Conservation (phyloP, 495 filamentous ascomycete genomes). For the Podospora didyma region DNA sequence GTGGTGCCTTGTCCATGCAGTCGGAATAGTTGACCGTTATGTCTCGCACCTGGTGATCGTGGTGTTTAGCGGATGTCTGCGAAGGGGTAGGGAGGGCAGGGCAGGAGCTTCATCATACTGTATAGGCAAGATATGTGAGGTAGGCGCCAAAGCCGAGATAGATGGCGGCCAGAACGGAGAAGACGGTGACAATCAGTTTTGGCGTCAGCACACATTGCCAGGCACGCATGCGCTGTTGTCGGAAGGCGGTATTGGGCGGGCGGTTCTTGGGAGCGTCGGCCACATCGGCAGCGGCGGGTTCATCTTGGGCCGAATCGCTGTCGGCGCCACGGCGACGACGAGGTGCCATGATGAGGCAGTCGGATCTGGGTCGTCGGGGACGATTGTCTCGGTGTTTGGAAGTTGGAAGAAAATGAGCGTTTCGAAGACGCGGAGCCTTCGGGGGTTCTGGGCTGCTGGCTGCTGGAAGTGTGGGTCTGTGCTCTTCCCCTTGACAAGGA, state of each 20-base stretch:
- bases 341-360: conserved; percentile 25
- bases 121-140: conserved; percentile 29
- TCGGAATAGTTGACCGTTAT: conserved; percentile 84
- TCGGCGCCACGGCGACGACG: conserved; percentile 29
- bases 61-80: conserved; percentile 10
- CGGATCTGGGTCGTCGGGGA: not conserved
- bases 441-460: conserved; percentile 8
- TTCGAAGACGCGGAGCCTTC: conserved; percentile 28
- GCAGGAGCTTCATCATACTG: too few species aligned
- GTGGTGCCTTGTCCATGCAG: conserved; percentile 55
- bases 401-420: conserved; percentile 15
- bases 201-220: conserved; percentile 37
- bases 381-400: conserved; percentile 1
- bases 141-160: conserved; percentile 34
- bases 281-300: conserved; percentile 9
- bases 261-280: conserved; percentile 29
- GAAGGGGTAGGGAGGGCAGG: not conserved
- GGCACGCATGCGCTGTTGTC: conserved; percentile 35
- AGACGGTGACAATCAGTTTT: conserved; percentile 34
- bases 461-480: not conserved
- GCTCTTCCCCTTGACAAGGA: conserved; percentile 16
- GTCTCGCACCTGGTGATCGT: conserved; percentile 75
- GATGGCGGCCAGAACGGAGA: conserved; percentile 31
- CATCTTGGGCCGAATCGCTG: conserved; percentile 19
- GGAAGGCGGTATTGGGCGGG: conserved; percentile 34